A percentile compares a stretch with the other conserved stretches of the same genome.
These are phyloP conservation scores for Jamesozyma jinghongensis DNA, from an alignment of 805 yeast species.

Conservation along the genomic window DNA sequence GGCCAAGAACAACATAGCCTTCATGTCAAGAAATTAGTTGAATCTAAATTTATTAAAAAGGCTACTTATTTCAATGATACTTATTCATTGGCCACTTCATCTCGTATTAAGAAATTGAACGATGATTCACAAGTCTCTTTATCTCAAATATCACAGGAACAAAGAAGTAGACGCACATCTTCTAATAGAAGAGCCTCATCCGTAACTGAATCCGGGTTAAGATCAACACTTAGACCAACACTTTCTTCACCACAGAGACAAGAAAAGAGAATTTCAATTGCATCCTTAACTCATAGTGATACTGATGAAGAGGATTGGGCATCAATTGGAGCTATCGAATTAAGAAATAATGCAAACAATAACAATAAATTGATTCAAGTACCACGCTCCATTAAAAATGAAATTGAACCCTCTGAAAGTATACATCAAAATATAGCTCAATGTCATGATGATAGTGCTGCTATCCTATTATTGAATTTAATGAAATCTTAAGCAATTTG, in stretches of 20 bases:
- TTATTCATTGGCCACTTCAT: too few relatives aligned
- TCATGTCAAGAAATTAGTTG: too few relatives aligned
- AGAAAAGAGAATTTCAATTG: conserved; percentile 13
- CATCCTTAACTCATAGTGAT: conserved; percentile 42
- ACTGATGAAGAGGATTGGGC: conserved; percentile 99
- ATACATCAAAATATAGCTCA: too few relatives aligned
- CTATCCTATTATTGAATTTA: conserved; percentile 25
- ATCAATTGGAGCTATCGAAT: conserved; percentile 66
- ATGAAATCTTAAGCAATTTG: conserved; percentile 13
- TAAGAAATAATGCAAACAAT: conserved; percentile 32
- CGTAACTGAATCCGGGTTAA: conserved; percentile 22
- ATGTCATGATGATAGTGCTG: conserved; percentile 22
- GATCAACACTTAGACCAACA: conserved; percentile 20
- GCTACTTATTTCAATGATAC: too few relatives aligned
- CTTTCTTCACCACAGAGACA: conserved; percentile 19
- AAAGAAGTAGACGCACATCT: too few relatives aligned
- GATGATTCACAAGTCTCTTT: too few relatives aligned
- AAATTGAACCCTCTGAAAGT: too few relatives aligned
- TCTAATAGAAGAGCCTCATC: too few relatives aligned
- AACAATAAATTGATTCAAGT: neutral
- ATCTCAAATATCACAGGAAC: too few relatives aligned
- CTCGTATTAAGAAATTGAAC: too few relatives aligned
- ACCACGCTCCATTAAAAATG: too few relatives aligned
- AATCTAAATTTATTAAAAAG: too few relatives aligned
- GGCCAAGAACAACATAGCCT: neutral